These are phyloP conservation scores for Clausena lansium DNA, from an alignment of 345 rosid genomes.

Conservation along the genomic window DNA sequence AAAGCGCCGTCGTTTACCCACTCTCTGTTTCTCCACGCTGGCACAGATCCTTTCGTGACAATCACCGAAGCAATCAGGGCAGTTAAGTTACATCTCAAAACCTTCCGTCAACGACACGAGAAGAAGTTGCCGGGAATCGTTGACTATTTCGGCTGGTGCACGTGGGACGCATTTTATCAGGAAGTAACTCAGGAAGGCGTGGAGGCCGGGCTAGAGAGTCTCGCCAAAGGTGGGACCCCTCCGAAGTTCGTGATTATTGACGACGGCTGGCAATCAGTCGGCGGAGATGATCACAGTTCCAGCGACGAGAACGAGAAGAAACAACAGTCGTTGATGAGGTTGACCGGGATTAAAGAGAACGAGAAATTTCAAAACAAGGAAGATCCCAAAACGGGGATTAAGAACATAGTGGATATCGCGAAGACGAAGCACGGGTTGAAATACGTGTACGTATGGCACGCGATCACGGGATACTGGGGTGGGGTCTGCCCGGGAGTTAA, in stretches of 20 bases:
- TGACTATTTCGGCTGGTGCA: constrained; percentile 94
- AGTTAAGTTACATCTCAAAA: constrained; percentile 64
- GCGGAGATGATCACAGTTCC: constrained; percentile 39
- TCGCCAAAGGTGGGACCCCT: constrained; percentile 73
- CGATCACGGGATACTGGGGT: constrained; percentile 96
- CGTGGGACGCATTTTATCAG: constrained; percentile 98
- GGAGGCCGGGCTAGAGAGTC: constrained; percentile 68
- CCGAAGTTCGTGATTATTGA: constrained; percentile 88
- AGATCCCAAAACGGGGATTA: constrained; percentile 62
- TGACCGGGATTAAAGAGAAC: constrained; percentile 82
- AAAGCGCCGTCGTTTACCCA: constrained; percentile 68
- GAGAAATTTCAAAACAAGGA: constrained; percentile 67
- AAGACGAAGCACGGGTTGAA: constrained; percentile 69
- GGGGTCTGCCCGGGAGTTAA: constrained; percentile 78
- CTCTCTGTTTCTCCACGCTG: constrained; percentile 65
- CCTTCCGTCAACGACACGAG: constrained; percentile 85
- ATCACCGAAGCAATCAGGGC: constrained; percentile 70
- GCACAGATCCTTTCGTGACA: constrained; percentile 74
- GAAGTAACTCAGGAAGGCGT: constrained; percentile 95
- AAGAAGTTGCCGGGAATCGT: constrained; percentile 81
- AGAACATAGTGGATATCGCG: constrained; percentile 62
- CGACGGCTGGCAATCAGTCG: constrained; percentile 97
- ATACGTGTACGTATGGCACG: constrained; percentile 94
- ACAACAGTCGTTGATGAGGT: constrained; percentile 44
- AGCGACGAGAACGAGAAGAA: constrained; percentile 26